Conservation (phyloP, 441 rosid species). For the Erodium chrysanthum region DNA sequence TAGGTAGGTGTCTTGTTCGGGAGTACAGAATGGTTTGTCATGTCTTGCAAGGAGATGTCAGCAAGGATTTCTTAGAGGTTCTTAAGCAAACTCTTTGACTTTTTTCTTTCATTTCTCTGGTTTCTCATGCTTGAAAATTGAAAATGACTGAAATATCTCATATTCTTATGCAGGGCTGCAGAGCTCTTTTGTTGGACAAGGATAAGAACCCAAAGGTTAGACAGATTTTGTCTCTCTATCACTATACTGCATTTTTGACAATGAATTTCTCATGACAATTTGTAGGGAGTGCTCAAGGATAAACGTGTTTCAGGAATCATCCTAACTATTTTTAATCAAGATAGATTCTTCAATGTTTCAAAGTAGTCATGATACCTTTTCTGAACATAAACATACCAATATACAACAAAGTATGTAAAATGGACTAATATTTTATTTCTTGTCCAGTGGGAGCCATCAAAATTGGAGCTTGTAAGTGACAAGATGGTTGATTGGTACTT, state of each 20-base stretch:
- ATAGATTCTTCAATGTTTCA: not conserved
- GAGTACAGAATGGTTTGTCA: constrained; percentile 83
- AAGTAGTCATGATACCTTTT: not conserved
- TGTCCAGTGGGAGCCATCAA: constrained; percentile 78
- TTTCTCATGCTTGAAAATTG: not conserved
- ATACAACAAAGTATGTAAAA: not conserved
- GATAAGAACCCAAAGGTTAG: constrained; percentile 79
- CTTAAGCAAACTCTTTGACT: constrained; percentile 13
- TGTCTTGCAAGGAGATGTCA: constrained; percentile 60
- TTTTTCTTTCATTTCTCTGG: not conserved
- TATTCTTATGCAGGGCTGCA: constrained; percentile 62
- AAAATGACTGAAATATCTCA: not conserved
- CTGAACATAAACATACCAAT: not conserved
- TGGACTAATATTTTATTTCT: not conserved
- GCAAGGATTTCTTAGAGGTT: constrained; percentile 84
- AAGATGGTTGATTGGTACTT: constrained; percentile 53
- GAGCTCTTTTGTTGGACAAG: constrained; percentile 79
- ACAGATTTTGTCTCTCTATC: constrained; percentile 10
- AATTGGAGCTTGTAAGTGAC: constrained; percentile 48
- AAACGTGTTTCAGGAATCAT: not conserved
- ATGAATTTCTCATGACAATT: not conserved
- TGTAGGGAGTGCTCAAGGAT: not conserved
- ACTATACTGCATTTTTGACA: not conserved
- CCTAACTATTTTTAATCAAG: not conserved
- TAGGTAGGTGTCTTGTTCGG: constrained; percentile 64